These are phyloP conservation scores for Clarireedia paspali DNA, from an alignment of 2,329 filamentous ascomycete genomes.

Conservation along the genomic window DNA sequence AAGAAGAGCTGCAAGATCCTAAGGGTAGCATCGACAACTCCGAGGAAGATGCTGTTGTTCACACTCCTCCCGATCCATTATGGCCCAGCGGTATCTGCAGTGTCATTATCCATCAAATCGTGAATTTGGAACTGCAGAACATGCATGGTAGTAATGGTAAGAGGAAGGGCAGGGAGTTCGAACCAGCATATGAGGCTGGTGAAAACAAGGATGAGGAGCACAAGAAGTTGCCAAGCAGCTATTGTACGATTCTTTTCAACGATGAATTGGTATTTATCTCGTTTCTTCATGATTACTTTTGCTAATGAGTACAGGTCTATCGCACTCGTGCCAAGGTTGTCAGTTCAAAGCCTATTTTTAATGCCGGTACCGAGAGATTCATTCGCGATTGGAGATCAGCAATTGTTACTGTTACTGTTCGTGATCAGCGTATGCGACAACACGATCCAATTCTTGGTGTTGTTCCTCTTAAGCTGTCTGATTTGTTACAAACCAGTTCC, in stretches of 20 bases:
- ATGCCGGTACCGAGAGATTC: conserved; percentile 89
- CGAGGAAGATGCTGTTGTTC: conserved; percentile 75
- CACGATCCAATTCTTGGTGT: conserved; percentile 93
- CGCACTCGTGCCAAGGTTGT: conserved; percentile 93
- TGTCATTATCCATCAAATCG: conserved; percentile 86
- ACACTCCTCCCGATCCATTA: conserved; percentile 89
- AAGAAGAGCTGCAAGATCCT: conserved; percentile 78
- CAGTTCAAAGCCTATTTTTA: conserved; percentile 93
- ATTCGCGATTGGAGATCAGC: conserved; percentile 86
- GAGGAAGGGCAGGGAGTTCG: conserved; percentile 77
- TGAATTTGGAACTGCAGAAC: conserved; percentile 87
- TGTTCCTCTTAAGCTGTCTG: conserved; percentile 78
- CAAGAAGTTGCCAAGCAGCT: conserved; percentile 75
- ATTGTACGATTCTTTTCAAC: conserved; percentile 87
- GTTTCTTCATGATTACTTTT: not conserved
- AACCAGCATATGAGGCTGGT: conserved; percentile 77
- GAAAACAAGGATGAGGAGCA: conserved; percentile 81
- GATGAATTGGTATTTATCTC: conserved; percentile 59
- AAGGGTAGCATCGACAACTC: conserved; percentile 67
- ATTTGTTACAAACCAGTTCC: conserved; percentile 80
- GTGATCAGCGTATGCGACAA: conserved; percentile 81
- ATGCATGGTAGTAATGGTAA: conserved; percentile 79
- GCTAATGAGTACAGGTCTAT: conserved; percentile 49
- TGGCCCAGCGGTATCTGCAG: conserved; percentile 90
- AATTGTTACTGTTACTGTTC: conserved; percentile 80